phyloP scores from a whole-genome alignment of 371 early-diverging fungal species.

The Rhizopus arrhizus region DNA sequence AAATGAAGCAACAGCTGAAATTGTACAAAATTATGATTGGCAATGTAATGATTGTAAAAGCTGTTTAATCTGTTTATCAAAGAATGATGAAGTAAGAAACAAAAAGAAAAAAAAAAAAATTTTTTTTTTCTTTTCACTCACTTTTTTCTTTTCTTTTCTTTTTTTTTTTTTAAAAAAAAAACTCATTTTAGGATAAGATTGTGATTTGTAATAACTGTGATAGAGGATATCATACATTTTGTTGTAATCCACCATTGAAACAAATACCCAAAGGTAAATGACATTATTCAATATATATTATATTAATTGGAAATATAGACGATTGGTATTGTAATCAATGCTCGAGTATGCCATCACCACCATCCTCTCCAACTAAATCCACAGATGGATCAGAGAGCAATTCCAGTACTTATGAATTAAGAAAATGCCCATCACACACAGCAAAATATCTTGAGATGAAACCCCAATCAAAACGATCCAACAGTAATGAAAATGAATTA shows the following conservation, averaged over 20 bases:
- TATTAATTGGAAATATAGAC: constrained; percentile 18
- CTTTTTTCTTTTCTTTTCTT: constrained; percentile 6
- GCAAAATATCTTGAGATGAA: constrained; percentile 21
- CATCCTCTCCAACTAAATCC: neutral
- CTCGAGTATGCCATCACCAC: constrained; percentile 35
- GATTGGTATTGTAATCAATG: constrained; percentile 47
- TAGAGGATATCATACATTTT: constrained; percentile 41
- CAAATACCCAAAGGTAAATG: constrained; percentile 42
- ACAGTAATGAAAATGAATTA: neutral
- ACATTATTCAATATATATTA: neutral
- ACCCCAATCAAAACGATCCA: neutral
- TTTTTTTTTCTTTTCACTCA: constrained; percentile 1
- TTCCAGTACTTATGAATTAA: constrained; percentile 14
- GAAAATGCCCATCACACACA: constrained; percentile 23
- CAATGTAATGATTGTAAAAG: constrained; percentile 52
- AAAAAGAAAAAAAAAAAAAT: neutral
- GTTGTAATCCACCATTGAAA: constrained; percentile 34
- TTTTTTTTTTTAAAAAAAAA: constrained; percentile 9
- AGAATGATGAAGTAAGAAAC: constrained; percentile 44
- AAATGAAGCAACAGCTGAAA: constrained; percentile 23
- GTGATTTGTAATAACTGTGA: constrained; percentile 43
- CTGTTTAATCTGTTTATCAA: constrained; percentile 39
- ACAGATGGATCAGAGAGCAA: constrained; percentile 5
- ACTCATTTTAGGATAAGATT: constrained; percentile 28
- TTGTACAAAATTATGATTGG: constrained; percentile 48